Percentiles rank a stretch among this genome's conserved stretches.
Evolutionary conservation across 2,329 filamentous ascomycete species (phyloP).

Genomic region (Paraconiothyrium sp.): DNA sequence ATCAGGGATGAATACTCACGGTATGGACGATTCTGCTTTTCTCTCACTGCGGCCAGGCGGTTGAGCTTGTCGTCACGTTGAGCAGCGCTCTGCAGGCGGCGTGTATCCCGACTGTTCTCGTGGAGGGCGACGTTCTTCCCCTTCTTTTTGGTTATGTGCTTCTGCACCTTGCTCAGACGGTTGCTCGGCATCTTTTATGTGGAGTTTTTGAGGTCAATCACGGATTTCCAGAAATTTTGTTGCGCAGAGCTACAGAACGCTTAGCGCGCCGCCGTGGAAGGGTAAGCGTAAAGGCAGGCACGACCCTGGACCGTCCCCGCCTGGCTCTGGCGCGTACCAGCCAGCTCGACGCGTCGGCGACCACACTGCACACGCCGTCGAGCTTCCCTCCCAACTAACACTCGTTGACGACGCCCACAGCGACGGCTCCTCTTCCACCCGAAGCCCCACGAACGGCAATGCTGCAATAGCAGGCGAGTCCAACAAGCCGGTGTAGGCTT

Average conservation of each 20-base stretch:
- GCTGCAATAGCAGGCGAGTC: constrained; percentile 21
- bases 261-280: background rate
- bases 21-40: constrained; percentile 78
- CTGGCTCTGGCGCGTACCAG: constrained; percentile 18
- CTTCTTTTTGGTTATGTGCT: constrained; percentile 90
- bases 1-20: constrained; percentile 59
- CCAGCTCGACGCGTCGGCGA: constrained; percentile 3
- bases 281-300: background rate
- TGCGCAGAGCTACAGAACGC: background rate
- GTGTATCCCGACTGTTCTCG: constrained; percentile 86
- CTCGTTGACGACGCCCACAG: background rate
- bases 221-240: constrained; percentile 9
- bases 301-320: background rate
- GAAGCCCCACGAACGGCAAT: background rate
- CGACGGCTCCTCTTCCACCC: background rate
- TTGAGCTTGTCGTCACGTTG: constrained; percentile 84
- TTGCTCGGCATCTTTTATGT: constrained; percentile 54
- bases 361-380: background rate
- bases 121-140: constrained; percentile 79
- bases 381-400: background rate
- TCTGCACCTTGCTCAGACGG: constrained; percentile 82
- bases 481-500: constrained; percentile 29
- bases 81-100: constrained; percentile 79
- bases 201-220: constrained; percentile 1
- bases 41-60: constrained; percentile 73